A percentile compares a stretch with the other conserved stretches of the same genome.
These are phyloP conservation scores for Coccinonectria pachysandricola DNA, from an alignment of 2,329 filamentous ascomycete species.

Conservation along the genomic window DNA sequence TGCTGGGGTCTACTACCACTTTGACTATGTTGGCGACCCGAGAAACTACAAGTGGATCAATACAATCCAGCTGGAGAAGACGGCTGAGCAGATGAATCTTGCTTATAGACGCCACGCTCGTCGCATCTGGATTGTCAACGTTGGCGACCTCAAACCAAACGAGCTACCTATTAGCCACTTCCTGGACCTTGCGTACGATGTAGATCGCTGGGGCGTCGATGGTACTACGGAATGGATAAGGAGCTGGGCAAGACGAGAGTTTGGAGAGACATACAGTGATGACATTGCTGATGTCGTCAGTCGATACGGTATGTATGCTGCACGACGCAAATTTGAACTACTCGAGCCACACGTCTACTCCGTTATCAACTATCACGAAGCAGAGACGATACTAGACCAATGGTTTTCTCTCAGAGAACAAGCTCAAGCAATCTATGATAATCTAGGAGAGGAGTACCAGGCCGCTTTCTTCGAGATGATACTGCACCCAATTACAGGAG, in stretches of 20 bases:
- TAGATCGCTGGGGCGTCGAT: constrained; percentile 31
- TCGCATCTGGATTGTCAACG: constrained; percentile 53
- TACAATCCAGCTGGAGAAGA: constrained; percentile 34
- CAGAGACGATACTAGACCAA: constrained; percentile 35
- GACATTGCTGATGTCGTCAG: constrained; percentile 37
- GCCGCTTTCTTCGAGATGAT: constrained; percentile 48
- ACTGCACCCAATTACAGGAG: constrained; percentile 46
- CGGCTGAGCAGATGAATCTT: constrained; percentile 42
- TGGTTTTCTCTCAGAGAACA: constrained; percentile 35
- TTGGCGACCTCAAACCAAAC: constrained; percentile 50
- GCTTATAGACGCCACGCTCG: constrained; percentile 38
- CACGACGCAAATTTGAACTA: constrained; percentile 47
- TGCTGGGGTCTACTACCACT: constrained; percentile 45
- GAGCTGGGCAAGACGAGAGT: constrained; percentile 37
- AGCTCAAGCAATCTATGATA: constrained; percentile 32
- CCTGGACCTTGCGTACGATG: constrained; percentile 47
- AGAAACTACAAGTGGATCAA: constrained; percentile 54
- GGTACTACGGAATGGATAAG: constrained; percentile 33
- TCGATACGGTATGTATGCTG: constrained; percentile 34
- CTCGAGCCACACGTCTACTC: constrained; percentile 46
- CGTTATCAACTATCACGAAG: constrained; percentile 48
- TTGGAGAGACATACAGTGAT: constrained; percentile 31
- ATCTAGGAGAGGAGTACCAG: constrained; percentile 29
- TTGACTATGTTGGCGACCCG: constrained; percentile 52
- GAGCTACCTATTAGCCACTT: constrained; percentile 46